A percentile compares a stretch with the other conserved stretches of the same genome.
Evolutionary conservation across 208 protist genomes (phyloP).

Genomic region (Trypanosoma congolense): DNA sequence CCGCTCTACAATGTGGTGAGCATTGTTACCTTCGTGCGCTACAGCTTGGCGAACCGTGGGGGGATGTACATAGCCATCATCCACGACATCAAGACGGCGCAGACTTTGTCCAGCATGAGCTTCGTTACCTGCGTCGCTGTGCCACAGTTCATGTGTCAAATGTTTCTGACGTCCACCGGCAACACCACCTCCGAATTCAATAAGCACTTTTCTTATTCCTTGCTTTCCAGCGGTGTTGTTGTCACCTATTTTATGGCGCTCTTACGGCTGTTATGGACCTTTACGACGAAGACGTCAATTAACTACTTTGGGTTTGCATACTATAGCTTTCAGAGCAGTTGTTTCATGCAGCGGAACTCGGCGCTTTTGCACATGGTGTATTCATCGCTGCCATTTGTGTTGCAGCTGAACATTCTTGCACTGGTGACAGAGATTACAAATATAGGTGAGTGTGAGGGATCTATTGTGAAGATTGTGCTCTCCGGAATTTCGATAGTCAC

Average conservation of each 20-base stretch:
- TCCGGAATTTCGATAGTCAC: constrained; percentile 26
- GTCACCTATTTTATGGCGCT: constrained; percentile 40
- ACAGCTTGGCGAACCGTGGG: constrained; percentile 10
- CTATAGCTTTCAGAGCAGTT: constrained; percentile 38
- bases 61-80: constrained; percentile 28
- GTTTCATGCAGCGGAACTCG: constrained; percentile 34
- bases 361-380: constrained; percentile 34
- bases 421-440: constrained; percentile 4
- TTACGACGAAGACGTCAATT: constrained; percentile 55
- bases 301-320: constrained; percentile 65
- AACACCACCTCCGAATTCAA: not conserved
- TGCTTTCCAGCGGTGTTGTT: constrained; percentile 33
- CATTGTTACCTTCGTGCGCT: constrained; percentile 38
- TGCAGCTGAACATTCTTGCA: constrained; percentile 61
- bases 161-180: constrained; percentile 35
- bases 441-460: constrained; percentile 18
- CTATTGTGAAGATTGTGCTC: constrained; percentile 24
- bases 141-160: constrained; percentile 65
- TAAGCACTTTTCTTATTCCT: constrained; percentile 14
- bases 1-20: constrained; percentile 68
- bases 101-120: constrained; percentile 43
- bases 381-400: constrained; percentile 40
- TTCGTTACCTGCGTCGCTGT: constrained; percentile 51
- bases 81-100: constrained; percentile 62
- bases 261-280: constrained; percentile 38